Conservation (phyloP, 2,329 filamentous ascomycete genomes). For the Cucurbitaria berberidis region DNA sequence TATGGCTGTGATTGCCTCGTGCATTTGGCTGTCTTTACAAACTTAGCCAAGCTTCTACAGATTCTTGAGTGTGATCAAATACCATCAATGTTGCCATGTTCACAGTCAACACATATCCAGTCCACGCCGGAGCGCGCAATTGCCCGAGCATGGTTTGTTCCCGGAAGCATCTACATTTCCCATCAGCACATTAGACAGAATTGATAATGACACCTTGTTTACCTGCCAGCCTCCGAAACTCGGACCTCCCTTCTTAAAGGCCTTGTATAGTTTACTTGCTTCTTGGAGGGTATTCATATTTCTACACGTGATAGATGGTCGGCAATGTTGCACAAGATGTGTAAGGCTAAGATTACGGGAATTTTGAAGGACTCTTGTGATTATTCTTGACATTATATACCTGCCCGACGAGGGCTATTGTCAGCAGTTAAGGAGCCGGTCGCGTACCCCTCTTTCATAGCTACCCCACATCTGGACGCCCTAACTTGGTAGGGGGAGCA, state of each 20-base stretch:
- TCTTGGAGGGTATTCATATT: slow-evolving; percentile 57
- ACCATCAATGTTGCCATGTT: slow-evolving; percentile 64
- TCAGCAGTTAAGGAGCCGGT: neutral
- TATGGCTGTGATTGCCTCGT: slow-evolving; percentile 60
- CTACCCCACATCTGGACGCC: slow-evolving; percentile 5
- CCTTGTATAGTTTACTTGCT: slow-evolving; percentile 60
- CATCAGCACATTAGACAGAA: neutral
- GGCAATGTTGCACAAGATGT: neutral
- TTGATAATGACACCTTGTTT: slow-evolving; percentile 6
- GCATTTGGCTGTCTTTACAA: slow-evolving; percentile 57
- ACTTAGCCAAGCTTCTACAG: slow-evolving; percentile 7
- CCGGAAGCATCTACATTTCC: slow-evolving; percentile 54
- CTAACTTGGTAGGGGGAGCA: neutral
- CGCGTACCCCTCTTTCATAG: slow-evolving; percentile 4
- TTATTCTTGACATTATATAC: neutral
- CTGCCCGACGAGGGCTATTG: neutral
- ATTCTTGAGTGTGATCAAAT: neutral
- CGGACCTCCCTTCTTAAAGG: slow-evolving; percentile 57
- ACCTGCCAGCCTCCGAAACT: slow-evolving; percentile 66
- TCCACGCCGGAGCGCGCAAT: slow-evolving; percentile 61
- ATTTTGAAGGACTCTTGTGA: neutral
- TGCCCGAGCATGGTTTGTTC: slow-evolving; percentile 59
- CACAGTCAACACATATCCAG: slow-evolving; percentile 62
- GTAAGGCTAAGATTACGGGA: neutral
- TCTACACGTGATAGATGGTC: slow-evolving; percentile 5